Conservation (phyloP, 73 alveolate genomes). For the Paramecium sexaurelia region DNA sequence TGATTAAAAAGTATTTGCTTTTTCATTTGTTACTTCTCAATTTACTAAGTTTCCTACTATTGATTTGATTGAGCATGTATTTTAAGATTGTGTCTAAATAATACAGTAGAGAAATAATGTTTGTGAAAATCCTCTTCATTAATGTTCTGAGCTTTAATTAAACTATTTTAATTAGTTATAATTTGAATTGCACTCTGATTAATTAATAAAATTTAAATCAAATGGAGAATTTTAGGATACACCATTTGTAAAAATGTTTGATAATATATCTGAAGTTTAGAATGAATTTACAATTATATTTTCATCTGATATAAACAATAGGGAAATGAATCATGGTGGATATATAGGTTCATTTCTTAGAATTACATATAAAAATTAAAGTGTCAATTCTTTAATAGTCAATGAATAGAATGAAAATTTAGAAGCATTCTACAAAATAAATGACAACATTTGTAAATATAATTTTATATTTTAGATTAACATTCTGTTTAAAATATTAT, state of each 20-base stretch:
- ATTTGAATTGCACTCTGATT: neutral
- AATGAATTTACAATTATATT: neutral
- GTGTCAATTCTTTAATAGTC: neutral
- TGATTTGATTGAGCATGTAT: neutral
- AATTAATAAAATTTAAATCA: neutral
- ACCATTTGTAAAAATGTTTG: neutral
- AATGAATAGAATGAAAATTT: neutral
- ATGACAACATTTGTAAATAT: neutral
- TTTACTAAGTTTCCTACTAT: neutral
- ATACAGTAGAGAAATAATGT: neutral
- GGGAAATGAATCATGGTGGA: constrained; percentile 59
- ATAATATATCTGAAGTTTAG: neutral
- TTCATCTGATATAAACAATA: neutral
- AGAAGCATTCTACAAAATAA: neutral
- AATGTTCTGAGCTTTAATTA: neutral
- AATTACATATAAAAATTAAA: neutral
- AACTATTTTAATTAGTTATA: neutral
- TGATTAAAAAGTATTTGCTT: neutral
- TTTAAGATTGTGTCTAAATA: neutral
- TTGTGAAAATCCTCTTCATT: neutral
- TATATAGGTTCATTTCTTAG: constrained; percentile 33
- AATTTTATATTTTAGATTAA: neutral
- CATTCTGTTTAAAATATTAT: neutral
- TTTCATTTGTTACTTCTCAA: constrained; percentile 28
- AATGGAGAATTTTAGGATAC: neutral